Base-by-base conservation (phyloP, 768 basidiomycete genomes). In the Suillus cothurnatus region DNA sequence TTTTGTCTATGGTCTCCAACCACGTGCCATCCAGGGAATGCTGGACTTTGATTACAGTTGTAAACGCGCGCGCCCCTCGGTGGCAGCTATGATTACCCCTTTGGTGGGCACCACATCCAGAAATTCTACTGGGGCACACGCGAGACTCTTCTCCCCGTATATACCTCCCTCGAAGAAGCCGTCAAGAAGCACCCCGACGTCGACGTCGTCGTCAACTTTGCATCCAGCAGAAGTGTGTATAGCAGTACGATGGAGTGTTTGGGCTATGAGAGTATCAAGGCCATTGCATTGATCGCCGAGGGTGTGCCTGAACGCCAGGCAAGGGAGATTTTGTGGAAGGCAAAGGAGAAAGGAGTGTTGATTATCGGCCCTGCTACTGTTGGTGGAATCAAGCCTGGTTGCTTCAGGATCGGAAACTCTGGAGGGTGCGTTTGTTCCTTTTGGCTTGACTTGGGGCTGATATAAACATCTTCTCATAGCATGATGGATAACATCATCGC, bases 401-500 rank as follows among this genome's bases (percentile, higher is more conserved):
- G 97, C 84, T 99, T 98, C 93, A 88, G 96, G 79, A 99, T 99
- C 73, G 97, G 97, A 73, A 99, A 99, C 87, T 95, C 94, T 66
- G 97, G 97, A 84, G 97, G 93, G 91, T 92, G 11, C 38, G 31
- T 41, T 43, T 41, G 31, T 34, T 17, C 15, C 7, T 50, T 28
- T 12, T 0, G 21, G 9, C 21, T 47, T 47, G n/a, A 47, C 12
- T 23, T 12, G 8, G 8, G 6, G 26, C 23, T 50, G 26, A 50
- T 8, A 3, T 52, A 17, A 28, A 9, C 3, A 28, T 26, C 2
- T 5, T 7, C 7, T 4, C 34, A 4, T 4, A 91, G 94, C 74
- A 99, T 99, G 97, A 97, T 98, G 96, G 97, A 99, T 85, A 99
- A 99, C 85, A 96, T 99, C 82, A 97, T 98, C 75, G 83, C 96